Evolutionary conservation across 768 basidiomycete genomes (phyloP).

Genomic region (Coprinellus micaceus): DNA sequence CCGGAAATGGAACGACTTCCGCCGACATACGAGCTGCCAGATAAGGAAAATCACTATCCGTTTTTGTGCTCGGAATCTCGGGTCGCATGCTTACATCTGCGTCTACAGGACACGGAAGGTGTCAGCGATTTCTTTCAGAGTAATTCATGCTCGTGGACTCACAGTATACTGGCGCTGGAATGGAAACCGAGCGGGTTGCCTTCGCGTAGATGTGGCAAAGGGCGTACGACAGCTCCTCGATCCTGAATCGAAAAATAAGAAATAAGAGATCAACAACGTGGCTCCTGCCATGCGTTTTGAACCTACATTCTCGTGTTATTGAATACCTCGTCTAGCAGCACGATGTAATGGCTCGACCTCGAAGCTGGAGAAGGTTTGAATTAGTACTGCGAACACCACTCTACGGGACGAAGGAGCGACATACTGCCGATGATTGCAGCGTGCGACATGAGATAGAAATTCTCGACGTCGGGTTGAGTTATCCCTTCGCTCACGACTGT

Average conservation of each 20-base stretch:
- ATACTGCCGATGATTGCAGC: slow-evolving; percentile 52
- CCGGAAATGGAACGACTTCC: slow-evolving; percentile 2
- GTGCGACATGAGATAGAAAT: slow-evolving; percentile 59
- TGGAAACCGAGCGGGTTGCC: slow-evolving; percentile 29
- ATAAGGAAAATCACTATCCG: neutral
- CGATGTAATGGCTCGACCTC: slow-evolving; percentile 23
- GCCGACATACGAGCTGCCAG: slow-evolving; percentile 5
- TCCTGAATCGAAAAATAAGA: slow-evolving; percentile 5
- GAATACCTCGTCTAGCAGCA: slow-evolving; percentile 22
- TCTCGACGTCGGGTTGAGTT: slow-evolving; percentile 40
- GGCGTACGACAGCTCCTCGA: slow-evolving; percentile 22
- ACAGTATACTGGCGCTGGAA: slow-evolving; percentile 31
- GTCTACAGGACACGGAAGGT: neutral
- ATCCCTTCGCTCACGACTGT: slow-evolving; percentile 40
- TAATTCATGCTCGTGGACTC: slow-evolving; percentile 7
- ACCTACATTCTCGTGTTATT: slow-evolving; percentile 1
- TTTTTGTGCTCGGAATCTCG: no score
- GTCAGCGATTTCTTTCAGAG: neutral
- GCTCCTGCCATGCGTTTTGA: neutral
- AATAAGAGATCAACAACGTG: neutral
- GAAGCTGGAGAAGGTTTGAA: slow-evolving; percentile 16
- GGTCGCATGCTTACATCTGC: slow-evolving; percentile 8
- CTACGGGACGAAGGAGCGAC: no score
- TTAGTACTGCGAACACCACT: no score
- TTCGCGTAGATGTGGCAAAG: slow-evolving; percentile 28